Evolutionary conservation across 495 filamentous ascomycete species (phyloP), one percentile per base, ranked within the genome.

Genomic region (Aspergillus bertholletiae): DNA sequence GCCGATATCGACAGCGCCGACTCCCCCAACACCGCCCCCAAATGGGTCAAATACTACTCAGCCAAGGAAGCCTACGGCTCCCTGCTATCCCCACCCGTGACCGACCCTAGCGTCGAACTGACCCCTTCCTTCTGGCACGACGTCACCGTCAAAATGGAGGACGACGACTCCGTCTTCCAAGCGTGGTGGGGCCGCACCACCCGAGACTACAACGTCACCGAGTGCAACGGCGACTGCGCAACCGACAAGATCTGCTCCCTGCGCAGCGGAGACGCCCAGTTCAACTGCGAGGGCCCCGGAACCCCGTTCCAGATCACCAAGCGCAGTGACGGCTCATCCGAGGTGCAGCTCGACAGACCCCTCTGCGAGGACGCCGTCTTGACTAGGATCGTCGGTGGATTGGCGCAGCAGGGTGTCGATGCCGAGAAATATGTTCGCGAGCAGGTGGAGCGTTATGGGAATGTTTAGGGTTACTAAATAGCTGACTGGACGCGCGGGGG

Each of bases 81-180:
- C 7, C 63, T 74, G 1, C 50, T 81, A 35, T 56, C 43, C n/a
- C 70, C 76, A 13, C 70, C 77, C 0, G 48, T 74, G 4, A 66
- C 62, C 0, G 64, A 68, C 27, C 24, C 62, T 0, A 34, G 43
- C 2, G 69, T 62, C 17, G 81, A 83, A 49, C 68, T 83, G 5
- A 76, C 74, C 0, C 74, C 80, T 0, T 77, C 76, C 7, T 84
- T 84, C 68, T 83, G 81, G 81, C 80, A 84, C 59, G 77, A 81
- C 60, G 74, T 84, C 21, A 83, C 81, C 5, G 73, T 60, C 1
- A 58, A 66, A 6, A 72, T 79, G 49, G 68, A 75, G 27, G 41
- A 56, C 5, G 61, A 75, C 35, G 50, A 67, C 4, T n/a, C 60
- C 0, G 53, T 68, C 0, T 79, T 78, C 57, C 54, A 74, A 22